phyloP scores from a whole-genome alignment of 1,139 yeast genomes.

The Yamadazyma atlantica region DNA sequence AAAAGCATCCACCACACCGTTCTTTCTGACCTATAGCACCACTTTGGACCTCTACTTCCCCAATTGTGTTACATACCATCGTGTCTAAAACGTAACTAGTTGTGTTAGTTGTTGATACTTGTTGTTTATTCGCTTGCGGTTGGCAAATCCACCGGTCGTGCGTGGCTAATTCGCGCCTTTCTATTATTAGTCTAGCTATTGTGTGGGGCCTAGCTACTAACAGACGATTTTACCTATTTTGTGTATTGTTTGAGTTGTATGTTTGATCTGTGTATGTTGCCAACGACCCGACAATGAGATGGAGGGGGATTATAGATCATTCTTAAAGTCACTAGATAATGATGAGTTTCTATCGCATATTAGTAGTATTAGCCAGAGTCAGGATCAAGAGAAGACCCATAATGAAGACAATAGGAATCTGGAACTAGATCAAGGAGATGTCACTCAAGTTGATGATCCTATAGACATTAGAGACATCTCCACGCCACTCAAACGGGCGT shows the following conservation, averaged over 20 bases:
- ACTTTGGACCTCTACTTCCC: neutral
- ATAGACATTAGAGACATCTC: constrained; percentile 7
- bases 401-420: no score
- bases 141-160: neutral
- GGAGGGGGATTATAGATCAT: constrained; percentile 20
- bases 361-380: constrained; percentile 24
- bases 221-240: no score
- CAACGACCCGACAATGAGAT: no score
- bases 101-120: constrained; percentile 2
- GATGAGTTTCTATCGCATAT: constrained; percentile 32
- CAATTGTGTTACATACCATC: constrained; percentile 2
- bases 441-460: constrained; percentile 1
- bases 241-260: no score
- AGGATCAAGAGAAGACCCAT: constrained; percentile 4
- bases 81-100: no score
- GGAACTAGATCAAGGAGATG: neutral
- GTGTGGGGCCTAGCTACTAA: no score
- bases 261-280: no score
- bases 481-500: constrained; percentile 2
- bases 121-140: constrained; percentile 1
- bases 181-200: constrained; percentile 1
- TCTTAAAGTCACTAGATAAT: constrained; percentile 34
- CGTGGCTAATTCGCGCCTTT: constrained; percentile 1
- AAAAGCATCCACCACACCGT: no score
- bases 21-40: no score